phyloP scores from a whole-genome alignment of 805 yeast genomes.

The Lipomyces sp. region DNA sequence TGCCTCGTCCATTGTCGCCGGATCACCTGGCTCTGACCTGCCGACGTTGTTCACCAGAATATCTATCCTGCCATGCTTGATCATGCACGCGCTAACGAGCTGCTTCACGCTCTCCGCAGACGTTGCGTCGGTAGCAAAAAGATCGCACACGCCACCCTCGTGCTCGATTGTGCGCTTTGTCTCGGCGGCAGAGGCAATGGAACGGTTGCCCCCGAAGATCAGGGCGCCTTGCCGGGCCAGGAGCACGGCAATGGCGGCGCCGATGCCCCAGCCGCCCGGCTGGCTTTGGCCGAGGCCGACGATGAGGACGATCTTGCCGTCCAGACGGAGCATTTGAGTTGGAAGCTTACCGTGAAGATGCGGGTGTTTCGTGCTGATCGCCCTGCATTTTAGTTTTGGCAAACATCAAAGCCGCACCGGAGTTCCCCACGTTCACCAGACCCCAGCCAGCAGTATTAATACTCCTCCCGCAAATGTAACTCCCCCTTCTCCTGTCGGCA shows the following conservation, averaged over 20 bases:
- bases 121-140: slow-evolving; percentile 3
- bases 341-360: no score
- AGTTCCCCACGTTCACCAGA: no score
- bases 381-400: no score
- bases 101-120: slow-evolving; percentile 2
- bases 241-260: slow-evolving; percentile 8
- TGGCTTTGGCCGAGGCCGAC: slow-evolving; percentile 4
- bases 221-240: slow-evolving; percentile 6
- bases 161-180: background rate
- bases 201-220: slow-evolving; percentile 4
- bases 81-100: slow-evolving; percentile 12
- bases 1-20: slow-evolving; percentile 36
- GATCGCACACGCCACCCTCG: slow-evolving; percentile 4
- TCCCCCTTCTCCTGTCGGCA: no score
- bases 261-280: slow-evolving; percentile 1
- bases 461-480: no score
- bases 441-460: no score
- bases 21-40: slow-evolving; percentile 44
- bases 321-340: background rate
- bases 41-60: slow-evolving; percentile 89
- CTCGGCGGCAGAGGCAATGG: background rate
- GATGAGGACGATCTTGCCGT: slow-evolving; percentile 5
- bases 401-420: no score
- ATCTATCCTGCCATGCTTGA: slow-evolving; percentile 41
- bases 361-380: no score